Base-by-base conservation (phyloP, 2,329 filamentous ascomycete genomes). In the Sclerotinia sclerotiorum region DNA sequence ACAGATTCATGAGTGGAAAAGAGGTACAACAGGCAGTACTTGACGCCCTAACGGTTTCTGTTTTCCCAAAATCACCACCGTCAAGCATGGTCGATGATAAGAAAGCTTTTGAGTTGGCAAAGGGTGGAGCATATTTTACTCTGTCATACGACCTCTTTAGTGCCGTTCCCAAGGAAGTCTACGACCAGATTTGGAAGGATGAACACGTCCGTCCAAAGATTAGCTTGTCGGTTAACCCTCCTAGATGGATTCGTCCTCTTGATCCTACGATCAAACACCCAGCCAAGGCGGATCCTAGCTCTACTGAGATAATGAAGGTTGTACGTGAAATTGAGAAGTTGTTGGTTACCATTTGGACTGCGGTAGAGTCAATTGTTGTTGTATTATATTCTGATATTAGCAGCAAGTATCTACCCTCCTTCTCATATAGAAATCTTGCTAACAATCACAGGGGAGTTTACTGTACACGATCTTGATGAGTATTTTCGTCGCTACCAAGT, bases 351-450 rank as follows among this genome's bases (percentile, higher is more conserved):
- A 57, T 64, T 29, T 68, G 67, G 67, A 17, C 17, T 57, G 60
- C 29, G 35, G 61, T 68, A 10, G 67, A 68, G 52, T 51, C 58
- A 4, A 65, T 65, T 51, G 44, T 65, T 29, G 32, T 68, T 49
- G 24, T 57, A 24, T 32, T 42, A 19, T 57, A 65, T 58, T 44
- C 52, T 48, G 52, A 68, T 7, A 5, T 65, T 15, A 39, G n/a
- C 4, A 24, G 66, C 65, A 29, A 39, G 52, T 44, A 44, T 39
- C 11, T 5, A 13, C 35, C 17, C 3, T n/a, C 48, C 15, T n/a
- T 64, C 8, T 27, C 42, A 3, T 44, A 11, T 13, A 42, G 42
- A 61, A 19, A 10, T 15, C 52, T 24, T 56, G 19, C 42, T 57
- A 49, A 48, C 29, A 65, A 32, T 42, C 13, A 3, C 27, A 68